Conservation (phyloP, 164 flowering plant species). For the Vitis rotundifolia region DNA sequence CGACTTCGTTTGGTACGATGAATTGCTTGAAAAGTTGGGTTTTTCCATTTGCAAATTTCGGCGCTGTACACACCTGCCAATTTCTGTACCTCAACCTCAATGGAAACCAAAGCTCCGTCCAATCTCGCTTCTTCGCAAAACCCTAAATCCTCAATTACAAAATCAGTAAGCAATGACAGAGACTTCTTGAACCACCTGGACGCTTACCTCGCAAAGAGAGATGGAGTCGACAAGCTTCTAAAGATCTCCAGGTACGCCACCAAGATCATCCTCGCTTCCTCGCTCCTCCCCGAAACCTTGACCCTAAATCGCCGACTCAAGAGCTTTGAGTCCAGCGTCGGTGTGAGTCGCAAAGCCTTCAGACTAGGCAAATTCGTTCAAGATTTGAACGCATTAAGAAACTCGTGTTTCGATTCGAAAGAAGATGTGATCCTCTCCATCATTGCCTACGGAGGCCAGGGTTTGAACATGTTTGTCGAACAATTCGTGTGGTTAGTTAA, state of each 20-base stretch:
- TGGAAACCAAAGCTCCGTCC: slow-evolving; percentile 20
- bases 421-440: slow-evolving; percentile 40
- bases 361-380: slow-evolving; percentile 91
- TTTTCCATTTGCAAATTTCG: too few relatives aligned
- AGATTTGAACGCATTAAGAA: slow-evolving; percentile 69
- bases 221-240: slow-evolving; percentile 94
- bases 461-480: slow-evolving; percentile 78
- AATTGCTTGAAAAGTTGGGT: too few relatives aligned
- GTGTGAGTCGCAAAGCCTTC: slow-evolving; percentile 89
- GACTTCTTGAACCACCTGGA: slow-evolving; percentile 77
- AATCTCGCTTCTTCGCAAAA: slow-evolving; percentile 2
- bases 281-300: slow-evolving; percentile 36
- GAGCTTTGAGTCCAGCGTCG: slow-evolving; percentile 85
- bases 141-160: slow-evolving; percentile 2
- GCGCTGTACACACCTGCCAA: background rate
- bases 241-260: slow-evolving; percentile 91
- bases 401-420: slow-evolving; percentile 26
- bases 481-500: slow-evolving; percentile 85
- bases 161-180: slow-evolving; percentile 24
- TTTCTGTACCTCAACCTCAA: background rate
- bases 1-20: too few relatives aligned
- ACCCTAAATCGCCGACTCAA: slow-evolving; percentile 46
- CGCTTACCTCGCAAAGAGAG: slow-evolving; percentile 76
- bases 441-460: slow-evolving; percentile 87
- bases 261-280: slow-evolving; percentile 79